Conservation (phyloP, 2,329 filamentous ascomycete species). For the Leptodontidium sp. region DNA sequence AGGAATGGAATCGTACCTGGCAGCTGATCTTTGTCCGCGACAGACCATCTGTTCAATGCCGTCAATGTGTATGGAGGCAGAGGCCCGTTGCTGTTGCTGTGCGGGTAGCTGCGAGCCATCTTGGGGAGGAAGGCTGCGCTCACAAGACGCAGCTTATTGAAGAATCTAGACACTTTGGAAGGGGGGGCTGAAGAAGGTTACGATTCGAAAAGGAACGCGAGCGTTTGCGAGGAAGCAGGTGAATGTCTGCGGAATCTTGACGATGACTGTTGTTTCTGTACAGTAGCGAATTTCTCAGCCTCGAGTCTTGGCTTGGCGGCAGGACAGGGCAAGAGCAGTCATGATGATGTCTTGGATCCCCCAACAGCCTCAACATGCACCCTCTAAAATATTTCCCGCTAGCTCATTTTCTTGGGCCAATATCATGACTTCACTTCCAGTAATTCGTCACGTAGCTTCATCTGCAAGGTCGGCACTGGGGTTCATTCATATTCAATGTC, state of each 20-base stretch:
- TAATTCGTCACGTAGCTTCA: slow-evolving; percentile 58
- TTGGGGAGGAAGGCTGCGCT: slow-evolving; percentile 29
- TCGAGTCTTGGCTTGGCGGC: slow-evolving; percentile 18
- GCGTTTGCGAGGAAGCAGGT: neutral
- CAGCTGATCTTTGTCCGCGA: slow-evolving; percentile 71
- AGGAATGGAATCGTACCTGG: slow-evolving; percentile 59
- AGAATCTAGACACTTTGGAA: slow-evolving; percentile 33
- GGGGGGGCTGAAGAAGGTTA: neutral
- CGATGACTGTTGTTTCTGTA: slow-evolving; percentile 1
- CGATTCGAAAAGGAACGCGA: neutral
- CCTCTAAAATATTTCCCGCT: neutral
- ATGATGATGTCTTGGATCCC: slow-evolving; percentile 9
- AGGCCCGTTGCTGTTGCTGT: slow-evolving; percentile 36
- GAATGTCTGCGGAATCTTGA: neutral
- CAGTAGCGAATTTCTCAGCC: slow-evolving; percentile 21
- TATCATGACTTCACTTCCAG: slow-evolving; percentile 39
- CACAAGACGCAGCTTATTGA: slow-evolving; percentile 27
- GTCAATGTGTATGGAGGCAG: slow-evolving; percentile 65
- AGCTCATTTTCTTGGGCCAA: neutral
- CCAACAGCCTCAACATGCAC: neutral
- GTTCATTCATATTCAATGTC: slow-evolving; percentile 68
- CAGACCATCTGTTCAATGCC: slow-evolving; percentile 84
- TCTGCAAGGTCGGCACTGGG: slow-evolving; percentile 55
- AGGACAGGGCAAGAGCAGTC: too few relatives aligned
- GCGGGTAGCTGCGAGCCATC: slow-evolving; percentile 28